phyloP scores from a whole-genome alignment of 2,329 filamentous ascomycete genomes.

The Aspergillus pseudonomiae region DNA sequence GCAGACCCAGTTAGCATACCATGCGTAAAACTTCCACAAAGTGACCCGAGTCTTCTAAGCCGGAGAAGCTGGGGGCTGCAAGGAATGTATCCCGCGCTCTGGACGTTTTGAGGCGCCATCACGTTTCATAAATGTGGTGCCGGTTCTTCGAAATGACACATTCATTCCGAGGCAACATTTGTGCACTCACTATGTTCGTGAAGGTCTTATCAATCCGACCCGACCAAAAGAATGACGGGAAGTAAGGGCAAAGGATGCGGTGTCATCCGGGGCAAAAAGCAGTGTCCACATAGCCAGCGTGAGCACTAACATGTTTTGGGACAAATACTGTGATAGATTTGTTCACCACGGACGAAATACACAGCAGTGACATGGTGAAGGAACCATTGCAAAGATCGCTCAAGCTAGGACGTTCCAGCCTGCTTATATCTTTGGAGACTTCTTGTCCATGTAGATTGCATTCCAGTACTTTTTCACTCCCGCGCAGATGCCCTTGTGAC shows the following conservation, averaged over 20 bases:
- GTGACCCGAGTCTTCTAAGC: not conserved
- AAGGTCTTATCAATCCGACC: not conserved
- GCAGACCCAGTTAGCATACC: not conserved
- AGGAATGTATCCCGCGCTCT: not conserved
- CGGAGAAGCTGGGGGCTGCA: not conserved
- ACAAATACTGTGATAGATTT: not conserved
- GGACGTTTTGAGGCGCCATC: not conserved
- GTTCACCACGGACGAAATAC: not conserved
- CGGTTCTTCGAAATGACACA: not conserved
- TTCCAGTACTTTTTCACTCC: constrained; percentile 39
- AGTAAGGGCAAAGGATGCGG: not conserved
- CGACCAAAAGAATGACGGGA: not conserved
- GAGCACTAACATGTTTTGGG: not conserved
- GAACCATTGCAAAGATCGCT: not conserved
- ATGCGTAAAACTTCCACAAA: not conserved
- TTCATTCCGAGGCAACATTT: not conserved
- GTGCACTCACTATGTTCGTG: not conserved
- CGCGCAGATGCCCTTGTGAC: constrained; percentile 36
- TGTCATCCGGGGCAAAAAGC: not conserved
- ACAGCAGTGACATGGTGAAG: not conserved
- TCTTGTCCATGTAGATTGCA: constrained; percentile 31
- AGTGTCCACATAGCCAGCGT: not conserved
- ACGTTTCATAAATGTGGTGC: not conserved
- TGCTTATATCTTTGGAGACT: not conserved
- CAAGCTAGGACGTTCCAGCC: not conserved